Evolutionary conservation across 179 eudicot genomes (phyloP), one percentile per base, ranked within the genome.

Genomic region (Patellifolia procumbens): DNA sequence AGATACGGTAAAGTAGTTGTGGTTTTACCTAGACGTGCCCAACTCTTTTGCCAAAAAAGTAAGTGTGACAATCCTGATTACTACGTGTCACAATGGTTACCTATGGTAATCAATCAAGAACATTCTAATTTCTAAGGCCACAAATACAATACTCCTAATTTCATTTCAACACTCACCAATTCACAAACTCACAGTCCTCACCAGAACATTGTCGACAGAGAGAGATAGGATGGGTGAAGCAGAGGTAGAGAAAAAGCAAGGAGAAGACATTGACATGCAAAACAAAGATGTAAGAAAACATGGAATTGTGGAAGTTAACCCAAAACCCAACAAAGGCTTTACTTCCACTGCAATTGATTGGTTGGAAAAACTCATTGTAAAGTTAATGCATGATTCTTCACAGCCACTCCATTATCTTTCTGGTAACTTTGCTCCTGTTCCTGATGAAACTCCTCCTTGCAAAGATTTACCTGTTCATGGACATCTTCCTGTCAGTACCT

Each of bases 401-500:
- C 73, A 59, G 56, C 84, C 93, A 35, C 91, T 80, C 17, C 90
- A 81, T 51, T 93, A 82, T 76, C 93, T 93, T 16, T 65, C 90
- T 37, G 97, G 92, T 1, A 94, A 92, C 67, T 94, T 91, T 34
- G 97, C 93, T 62, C 97, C 98, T 4, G 87, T 88, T 68, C 4
- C n/a, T n/a, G 84, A 88, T 9, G 98, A 93, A 80, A 93, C 97
- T 68, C 93, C 93, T 72, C 98, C 97, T 26, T 76, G 76, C 73
- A 79, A 79, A 46, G 87, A 89, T 70, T 89, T 93, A 37, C 89
- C 87, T 7, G 88, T 93, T 56, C 75, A n/a, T 1, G 98, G 98
- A 7, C 70, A 81, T 64, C 91, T 93, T 39, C 97, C 97, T 83
- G 98, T 93, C 79, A 12, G 51, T 51, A 9, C 7, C 37, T 29